Evolutionary conservation across 768 basidiomycete genomes (phyloP).

Genomic region (Serendipita sp.): DNA sequence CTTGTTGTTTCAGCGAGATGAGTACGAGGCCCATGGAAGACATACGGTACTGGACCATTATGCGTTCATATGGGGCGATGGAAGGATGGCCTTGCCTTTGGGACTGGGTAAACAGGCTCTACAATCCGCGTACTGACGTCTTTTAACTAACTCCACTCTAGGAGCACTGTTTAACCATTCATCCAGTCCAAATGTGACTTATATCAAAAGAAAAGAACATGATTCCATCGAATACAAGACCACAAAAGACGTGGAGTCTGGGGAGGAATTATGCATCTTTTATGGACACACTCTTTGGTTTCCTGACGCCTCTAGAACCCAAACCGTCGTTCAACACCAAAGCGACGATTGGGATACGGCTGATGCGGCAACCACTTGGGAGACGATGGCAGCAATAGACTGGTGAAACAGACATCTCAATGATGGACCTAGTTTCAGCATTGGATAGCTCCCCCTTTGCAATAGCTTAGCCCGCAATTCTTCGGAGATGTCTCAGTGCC

Average conservation of each 20-base stretch:
- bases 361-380: not conserved
- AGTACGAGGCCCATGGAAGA: constrained; percentile 49
- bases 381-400: too few relatives aligned
- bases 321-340: too few relatives aligned
- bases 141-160: constrained; percentile 14
- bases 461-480: too few relatives aligned
- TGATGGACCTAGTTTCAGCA: too few relatives aligned
- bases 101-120: constrained; percentile 44
- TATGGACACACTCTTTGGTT: constrained; percentile 59
- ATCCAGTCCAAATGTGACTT: constrained; percentile 51
- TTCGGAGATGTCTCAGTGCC: too few relatives aligned
- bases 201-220: constrained; percentile 31
- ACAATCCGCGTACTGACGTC: not conserved
- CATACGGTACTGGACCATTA: constrained; percentile 58
- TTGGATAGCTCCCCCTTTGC: too few relatives aligned
- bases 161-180: constrained; percentile 78
- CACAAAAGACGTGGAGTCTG: constrained; percentile 31
- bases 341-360: not conserved
- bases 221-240: constrained; percentile 52
- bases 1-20: constrained; percentile 50
- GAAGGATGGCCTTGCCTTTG: constrained; percentile 59
- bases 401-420: too few relatives aligned
- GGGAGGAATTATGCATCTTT: constrained; percentile 67
- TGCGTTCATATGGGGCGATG: constrained; percentile 59
- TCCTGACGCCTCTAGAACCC: constrained; percentile 11